These are phyloP conservation scores for Globisporangium yorkense DNA, from an alignment of 352 stramenopile species.

Conservation along the genomic window DNA sequence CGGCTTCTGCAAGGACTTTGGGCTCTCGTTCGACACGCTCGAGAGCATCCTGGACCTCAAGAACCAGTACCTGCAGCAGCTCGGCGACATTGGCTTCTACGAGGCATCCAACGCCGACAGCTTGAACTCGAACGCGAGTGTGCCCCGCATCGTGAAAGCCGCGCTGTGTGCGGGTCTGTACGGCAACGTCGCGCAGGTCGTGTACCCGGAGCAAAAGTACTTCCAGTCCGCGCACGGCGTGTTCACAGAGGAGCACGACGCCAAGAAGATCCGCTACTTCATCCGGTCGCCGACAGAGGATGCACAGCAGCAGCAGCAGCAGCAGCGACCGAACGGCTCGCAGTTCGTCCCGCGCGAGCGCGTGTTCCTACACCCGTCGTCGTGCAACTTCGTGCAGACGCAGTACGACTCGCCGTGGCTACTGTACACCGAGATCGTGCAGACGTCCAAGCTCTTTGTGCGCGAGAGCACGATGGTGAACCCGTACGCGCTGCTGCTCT, in stretches of 20 bases:
- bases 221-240: slow-evolving; percentile 90
- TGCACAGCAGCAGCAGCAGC: not conserved
- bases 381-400: slow-evolving; percentile 84
- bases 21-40: slow-evolving; percentile 85
- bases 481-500: slow-evolving; percentile 96
- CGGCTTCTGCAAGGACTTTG: slow-evolving; percentile 60
- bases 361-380: slow-evolving; percentile 96
- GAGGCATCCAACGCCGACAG: slow-evolving; percentile 26
- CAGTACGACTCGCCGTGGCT: slow-evolving; percentile 95
- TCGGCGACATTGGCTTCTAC: slow-evolving; percentile 78
- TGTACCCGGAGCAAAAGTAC: slow-evolving; percentile 93
- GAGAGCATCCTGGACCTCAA: slow-evolving; percentile 90
- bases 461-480: slow-evolving; percentile 96
- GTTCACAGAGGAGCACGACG: slow-evolving; percentile 87
- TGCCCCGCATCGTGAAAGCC: slow-evolving; percentile 90
- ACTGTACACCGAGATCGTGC: slow-evolving; percentile 93
- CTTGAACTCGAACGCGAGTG: slow-evolving; percentile 54
- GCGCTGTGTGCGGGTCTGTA: slow-evolving; percentile 80
- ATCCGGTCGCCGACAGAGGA: slow-evolving; percentile 30
- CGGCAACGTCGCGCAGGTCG: slow-evolving; percentile 72
- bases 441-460: slow-evolving; percentile 97
- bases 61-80: slow-evolving; percentile 79
- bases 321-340: not conserved
- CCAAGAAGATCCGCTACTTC: slow-evolving; percentile 94
- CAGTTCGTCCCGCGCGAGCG: slow-evolving; percentile 65